A percentile compares a stretch with the other conserved stretches of the same genome.
These are phyloP conservation scores for Hymenoscyphus repandus DNA, from an alignment of 2,329 filamentous ascomycete species.

Conservation along the genomic window DNA sequence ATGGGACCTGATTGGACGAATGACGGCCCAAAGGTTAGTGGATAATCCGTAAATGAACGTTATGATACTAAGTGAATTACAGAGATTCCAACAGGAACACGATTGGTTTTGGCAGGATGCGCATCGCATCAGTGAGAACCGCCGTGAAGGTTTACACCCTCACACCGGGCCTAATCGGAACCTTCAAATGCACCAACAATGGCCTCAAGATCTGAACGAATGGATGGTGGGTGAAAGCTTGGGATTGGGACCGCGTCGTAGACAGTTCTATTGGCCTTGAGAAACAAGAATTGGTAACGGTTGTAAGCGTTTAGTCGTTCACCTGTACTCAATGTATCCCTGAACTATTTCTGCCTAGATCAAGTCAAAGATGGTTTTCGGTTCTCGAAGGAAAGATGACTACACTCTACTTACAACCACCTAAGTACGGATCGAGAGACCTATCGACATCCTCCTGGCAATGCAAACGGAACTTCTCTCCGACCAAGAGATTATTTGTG, in stretches of 20 bases:
- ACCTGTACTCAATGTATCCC: too few species aligned
- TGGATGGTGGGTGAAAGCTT: slow-evolving; percentile 4
- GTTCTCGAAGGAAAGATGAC: too few species aligned
- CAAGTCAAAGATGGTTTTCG: too few species aligned
- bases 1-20: slow-evolving; percentile 26
- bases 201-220: slow-evolving; percentile 10
- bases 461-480: too few species aligned
- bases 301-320: too few species aligned
- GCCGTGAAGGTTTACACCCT: slow-evolving; percentile 2
- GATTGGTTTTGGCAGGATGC: slow-evolving; percentile 28
- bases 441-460: too few species aligned
- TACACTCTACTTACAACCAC: too few species aligned
- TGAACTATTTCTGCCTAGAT: too few species aligned
- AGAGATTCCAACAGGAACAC: slow-evolving; percentile 26
- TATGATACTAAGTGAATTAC: not conserved
- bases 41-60: too few species aligned
- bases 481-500: too few species aligned
- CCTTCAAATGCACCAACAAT: slow-evolving; percentile 14
- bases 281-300: too few species aligned
- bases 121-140: slow-evolving; percentile 24
- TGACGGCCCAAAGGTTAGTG: slow-evolving; percentile 24
- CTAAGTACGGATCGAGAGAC: too few species aligned
- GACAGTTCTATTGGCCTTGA: not conserved
- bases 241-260: not conserved
- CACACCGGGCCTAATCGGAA: slow-evolving; percentile 4